phyloP scores from a whole-genome alignment of 176 grass and related monocot genomes.

The Avena atlantica region DNA sequence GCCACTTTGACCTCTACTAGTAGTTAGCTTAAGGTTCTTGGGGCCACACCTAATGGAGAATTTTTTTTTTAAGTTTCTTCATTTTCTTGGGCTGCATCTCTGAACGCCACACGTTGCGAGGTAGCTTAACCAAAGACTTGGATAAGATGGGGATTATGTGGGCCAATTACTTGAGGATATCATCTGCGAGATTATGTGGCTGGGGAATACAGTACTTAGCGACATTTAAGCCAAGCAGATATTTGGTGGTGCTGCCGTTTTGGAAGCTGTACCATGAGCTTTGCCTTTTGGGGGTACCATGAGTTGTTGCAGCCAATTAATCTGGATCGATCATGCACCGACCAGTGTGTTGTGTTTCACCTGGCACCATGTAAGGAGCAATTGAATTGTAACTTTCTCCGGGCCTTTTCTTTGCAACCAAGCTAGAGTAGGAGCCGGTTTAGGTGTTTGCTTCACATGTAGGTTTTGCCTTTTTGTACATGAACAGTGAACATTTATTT shows the following conservation, averaged over 20 bases:
- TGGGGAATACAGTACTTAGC: not conserved
- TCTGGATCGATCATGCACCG: slow-evolving; percentile 14
- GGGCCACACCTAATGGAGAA: slow-evolving; percentile 22
- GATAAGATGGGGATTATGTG: slow-evolving; percentile 36
- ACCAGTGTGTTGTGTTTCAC: slow-evolving; percentile 11
- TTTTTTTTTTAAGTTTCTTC: not conserved
- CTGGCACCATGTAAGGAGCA: slow-evolving; percentile 23
- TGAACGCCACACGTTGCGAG: slow-evolving; percentile 43
- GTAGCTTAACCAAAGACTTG: slow-evolving; percentile 45
- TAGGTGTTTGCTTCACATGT: not conserved
- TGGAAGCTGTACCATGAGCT: slow-evolving; percentile 17
- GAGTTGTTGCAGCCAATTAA: slow-evolving; percentile 45
- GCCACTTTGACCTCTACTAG: not conserved
- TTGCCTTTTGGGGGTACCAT: slow-evolving; percentile 33
- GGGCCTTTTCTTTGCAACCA: slow-evolving; percentile 39
- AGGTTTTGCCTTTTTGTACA: slow-evolving; percentile 11
- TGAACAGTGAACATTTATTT: slow-evolving; percentile 28
- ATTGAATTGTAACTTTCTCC: slow-evolving; percentile 43
- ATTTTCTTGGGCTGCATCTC: not conserved
- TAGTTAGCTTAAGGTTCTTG: slow-evolving; percentile 28
- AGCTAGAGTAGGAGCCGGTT: slow-evolving; percentile 37
- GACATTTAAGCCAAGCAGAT: no score
- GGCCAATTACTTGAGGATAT: slow-evolving; percentile 29
- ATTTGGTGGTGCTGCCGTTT: slow-evolving; percentile 22
- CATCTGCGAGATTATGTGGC: slow-evolving; percentile 21